Evolutionary conservation across 2,329 filamentous ascomycete genomes (phyloP), one percentile per base, ranked within the genome.

Genomic region (Colletotrichum sp.): DNA sequence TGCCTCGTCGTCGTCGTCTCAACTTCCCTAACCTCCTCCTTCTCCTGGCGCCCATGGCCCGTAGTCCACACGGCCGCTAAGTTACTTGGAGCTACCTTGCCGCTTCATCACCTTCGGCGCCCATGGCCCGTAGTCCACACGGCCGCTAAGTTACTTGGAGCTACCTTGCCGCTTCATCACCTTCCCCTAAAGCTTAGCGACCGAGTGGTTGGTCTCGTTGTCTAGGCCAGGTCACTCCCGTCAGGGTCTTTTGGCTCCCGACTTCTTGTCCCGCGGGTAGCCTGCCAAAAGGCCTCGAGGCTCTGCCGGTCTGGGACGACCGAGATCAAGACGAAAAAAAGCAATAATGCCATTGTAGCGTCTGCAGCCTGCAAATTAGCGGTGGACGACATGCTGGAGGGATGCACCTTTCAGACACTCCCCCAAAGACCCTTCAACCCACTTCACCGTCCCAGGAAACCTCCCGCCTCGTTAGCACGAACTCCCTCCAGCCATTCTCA

Each of bases 331-430:
- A 60, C 52, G 25, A 60, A 18, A 60, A 71, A 72, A 72, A 72
- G 62, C 62, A 72, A 75, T 22, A 55, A 67, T 62, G 30, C 27
- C 43, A 58, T 60, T 62, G 56, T 66, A 70, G 25, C 61, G 60
- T 43, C 67, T 43, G 34, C 56, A 36, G 68, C 69, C 56, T 61
- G 39, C 70, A 72, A 72, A 72, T 75, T 67, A 67, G 69, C 69
- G 69, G 73, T 61, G 73, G 69, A n/a, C 62, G 62, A 61, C 16
- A 48, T 18, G 27, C 58, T 56, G 62, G 25, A 64, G 69, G 73
- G 73, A 66, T 67, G 12, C 48, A 62, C 69, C 62, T 64, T 75
- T 62, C 68, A 72, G 30, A 52, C 70, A 48, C 27, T n/a, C 36
- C 6, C 10, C 22, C 48, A 32, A 67, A 52, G 61, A 66, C 62